Percentiles rank a stretch among this genome's conserved stretches.
phyloP scores from a whole-genome alignment of 2,329 filamentous ascomycete genomes.

The Diaporthe caulivora region DNA sequence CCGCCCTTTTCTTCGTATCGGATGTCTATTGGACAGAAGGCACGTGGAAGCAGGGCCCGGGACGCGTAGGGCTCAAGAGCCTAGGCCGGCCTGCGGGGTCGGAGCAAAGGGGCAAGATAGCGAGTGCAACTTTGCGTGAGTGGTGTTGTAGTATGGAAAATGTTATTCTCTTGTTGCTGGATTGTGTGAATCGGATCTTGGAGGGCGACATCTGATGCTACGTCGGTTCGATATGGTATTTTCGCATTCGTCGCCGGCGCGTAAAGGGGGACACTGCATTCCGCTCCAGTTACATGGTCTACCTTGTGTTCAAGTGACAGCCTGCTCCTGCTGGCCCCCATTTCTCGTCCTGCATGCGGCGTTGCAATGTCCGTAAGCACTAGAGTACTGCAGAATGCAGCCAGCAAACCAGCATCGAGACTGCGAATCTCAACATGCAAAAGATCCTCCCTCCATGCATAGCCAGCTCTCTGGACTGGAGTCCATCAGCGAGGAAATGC shows the following conservation, averaged over 20 bases:
- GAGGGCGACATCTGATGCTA: background rate
- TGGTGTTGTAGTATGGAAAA: background rate
- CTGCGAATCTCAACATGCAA: background rate
- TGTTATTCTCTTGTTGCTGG: background rate
- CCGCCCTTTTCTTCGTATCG: background rate
- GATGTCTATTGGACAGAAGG: background rate
- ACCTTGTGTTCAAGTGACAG: slow-evolving; percentile 9
- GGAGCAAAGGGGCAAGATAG: background rate
- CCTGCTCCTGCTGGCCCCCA: background rate
- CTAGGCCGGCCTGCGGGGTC: background rate
- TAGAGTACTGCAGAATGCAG: background rate
- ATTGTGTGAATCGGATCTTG: slow-evolving; percentile 21
- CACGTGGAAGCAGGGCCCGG: background rate
- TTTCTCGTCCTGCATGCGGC: background rate
- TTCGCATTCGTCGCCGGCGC: background rate
- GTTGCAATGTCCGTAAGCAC: slow-evolving; percentile 15
- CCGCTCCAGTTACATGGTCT: background rate
- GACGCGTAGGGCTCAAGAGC: background rate
- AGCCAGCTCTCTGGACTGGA: background rate
- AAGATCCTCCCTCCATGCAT: slow-evolving; percentile 5
- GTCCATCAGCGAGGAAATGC: background rate
- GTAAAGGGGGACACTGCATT: background rate
- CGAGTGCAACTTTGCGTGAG: background rate
- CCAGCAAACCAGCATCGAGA: slow-evolving; percentile 6
- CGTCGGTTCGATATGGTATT: background rate